A percentile compares a stretch with the other conserved stretches of the same genome.
Conservation (phyloP, 164 flowering plant species). For the Piper longum region DNA sequence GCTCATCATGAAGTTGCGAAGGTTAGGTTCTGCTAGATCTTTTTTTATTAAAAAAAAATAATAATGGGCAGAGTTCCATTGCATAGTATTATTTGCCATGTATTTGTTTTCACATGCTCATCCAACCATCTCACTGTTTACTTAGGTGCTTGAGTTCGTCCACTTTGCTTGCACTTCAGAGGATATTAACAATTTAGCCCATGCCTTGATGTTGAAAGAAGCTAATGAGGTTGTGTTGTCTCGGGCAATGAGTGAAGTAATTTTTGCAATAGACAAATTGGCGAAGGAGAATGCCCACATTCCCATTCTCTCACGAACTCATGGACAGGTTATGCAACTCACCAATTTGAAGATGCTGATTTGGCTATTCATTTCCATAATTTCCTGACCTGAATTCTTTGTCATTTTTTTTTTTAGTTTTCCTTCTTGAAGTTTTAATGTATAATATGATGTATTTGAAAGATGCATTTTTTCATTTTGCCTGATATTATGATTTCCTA, state of each 20-base stretch:
- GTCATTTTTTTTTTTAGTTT: neutral
- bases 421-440: too few relatives aligned
- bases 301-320: constrained; percentile 94
- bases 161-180: constrained; percentile 96
- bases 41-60: neutral
- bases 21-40: constrained; percentile 17
- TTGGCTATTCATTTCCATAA: neutral
- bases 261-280: constrained; percentile 39
- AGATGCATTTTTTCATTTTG: neutral
- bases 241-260: constrained; percentile 66
- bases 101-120: neutral
- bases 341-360: neutral
- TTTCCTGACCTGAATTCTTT: neutral
- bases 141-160: constrained; percentile 88
- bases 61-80: too few relatives aligned
- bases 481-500: neutral
- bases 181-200: constrained; percentile 91
- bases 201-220: constrained; percentile 80
- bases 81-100: too few relatives aligned
- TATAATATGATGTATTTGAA: too few relatives aligned
- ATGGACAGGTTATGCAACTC: constrained; percentile 63
- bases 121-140: neutral
- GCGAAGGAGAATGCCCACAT: constrained; percentile 54
- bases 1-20: constrained; percentile 74
- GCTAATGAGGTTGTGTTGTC: constrained; percentile 38